Evolutionary conservation across 495 filamentous ascomycete species (phyloP), one percentile per base, ranked within the genome.

Genomic region (Penicillium roqueforti): DNA sequence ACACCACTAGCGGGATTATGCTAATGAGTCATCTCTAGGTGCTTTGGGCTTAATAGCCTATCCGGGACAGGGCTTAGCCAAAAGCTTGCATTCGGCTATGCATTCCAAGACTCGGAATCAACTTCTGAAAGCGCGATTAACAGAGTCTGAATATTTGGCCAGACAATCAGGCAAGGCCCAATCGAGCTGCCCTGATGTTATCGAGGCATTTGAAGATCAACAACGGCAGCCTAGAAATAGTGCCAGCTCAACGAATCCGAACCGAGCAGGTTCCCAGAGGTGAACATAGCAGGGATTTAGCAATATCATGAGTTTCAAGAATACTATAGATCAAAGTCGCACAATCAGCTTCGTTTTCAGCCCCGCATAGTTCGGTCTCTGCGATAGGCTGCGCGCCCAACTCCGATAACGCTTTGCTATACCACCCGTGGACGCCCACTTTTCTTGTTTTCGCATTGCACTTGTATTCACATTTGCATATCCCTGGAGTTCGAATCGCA

Each of bases 31-130:
- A 6, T 16, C 34, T 23, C 2, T 26, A 55, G 56, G 51, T 11
- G 52, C 56, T 18, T 18, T 59, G 14, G 56, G 56, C 1, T 22
- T 59, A 10, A 47, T 59, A 16, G 56, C 56, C 6, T 59, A 59
- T 32, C 56, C 56, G 20, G 52, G 45, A 0, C 56, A 59, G 16
- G 56, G 56, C 3, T 42, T 59, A 16, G 53, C 41, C 16, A 58
- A 58, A 23, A 58, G 56, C 26, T 19, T 58, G 9, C 47, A 58
- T 39, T 49, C 51, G 0, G 51, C 44, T 4, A 46, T 53, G 4
- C 56, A 58, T n/a, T 54, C 51, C 1, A 54, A 54, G 26, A 58
- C 51, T 10, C 41, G 51, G 8, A 58, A 58, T 11, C 23, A 20
- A 8, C 25, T 58, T 11, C 3, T 45, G 7, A 53, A 58, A 16